Evolutionary conservation across 441 rosid genomes (phyloP).

Genomic region (Populus hybrid): DNA sequence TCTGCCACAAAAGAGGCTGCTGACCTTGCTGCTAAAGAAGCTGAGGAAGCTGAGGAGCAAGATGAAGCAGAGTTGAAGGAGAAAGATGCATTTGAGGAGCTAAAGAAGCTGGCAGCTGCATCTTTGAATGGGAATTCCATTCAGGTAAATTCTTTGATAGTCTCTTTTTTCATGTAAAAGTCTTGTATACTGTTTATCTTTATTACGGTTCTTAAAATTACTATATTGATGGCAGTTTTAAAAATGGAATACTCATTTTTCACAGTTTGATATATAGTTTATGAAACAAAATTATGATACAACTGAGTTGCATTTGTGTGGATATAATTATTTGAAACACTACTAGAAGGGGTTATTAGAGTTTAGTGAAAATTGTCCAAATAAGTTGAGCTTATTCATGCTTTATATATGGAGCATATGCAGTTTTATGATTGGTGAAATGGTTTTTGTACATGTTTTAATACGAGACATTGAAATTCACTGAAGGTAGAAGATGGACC

Average conservation of each 20-base stretch:
- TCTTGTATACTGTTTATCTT: neutral
- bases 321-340: neutral
- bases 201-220: neutral
- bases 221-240: neutral
- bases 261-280: too few relatives aligned
- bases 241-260: too few relatives aligned
- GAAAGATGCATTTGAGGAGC: constrained; percentile 91
- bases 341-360: neutral
- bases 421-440: neutral
- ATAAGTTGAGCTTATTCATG: neutral
- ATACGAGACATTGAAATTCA: constrained; percentile 14
- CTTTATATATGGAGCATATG: neutral
- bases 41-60: constrained; percentile 52
- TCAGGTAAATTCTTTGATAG: constrained; percentile 33
- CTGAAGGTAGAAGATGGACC: constrained; percentile 43
- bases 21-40: constrained; percentile 46
- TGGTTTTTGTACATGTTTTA: neutral
- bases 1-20: constrained; percentile 42
- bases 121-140: constrained; percentile 44
- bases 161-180: neutral
- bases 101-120: constrained; percentile 77
- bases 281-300: too few relatives aligned
- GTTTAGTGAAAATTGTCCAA: neutral
- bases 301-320: neutral
- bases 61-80: constrained; percentile 55